A percentile compares a stretch with the other conserved stretches of the same genome.
Evolutionary conservation across 306 rosid genomes (phyloP).

Genomic region (Quercus ilex): DNA sequence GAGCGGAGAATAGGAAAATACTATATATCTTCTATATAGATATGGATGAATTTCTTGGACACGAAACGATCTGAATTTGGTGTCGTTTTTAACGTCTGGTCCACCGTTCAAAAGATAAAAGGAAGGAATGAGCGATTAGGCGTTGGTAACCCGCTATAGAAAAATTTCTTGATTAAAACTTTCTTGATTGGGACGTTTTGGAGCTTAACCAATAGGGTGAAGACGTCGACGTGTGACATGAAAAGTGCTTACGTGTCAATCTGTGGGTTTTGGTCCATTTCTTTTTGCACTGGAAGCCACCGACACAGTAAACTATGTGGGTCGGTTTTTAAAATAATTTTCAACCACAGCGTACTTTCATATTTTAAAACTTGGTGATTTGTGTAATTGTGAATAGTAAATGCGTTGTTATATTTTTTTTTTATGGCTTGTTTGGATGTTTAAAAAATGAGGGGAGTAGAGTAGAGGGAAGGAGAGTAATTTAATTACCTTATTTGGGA

Average conservation of each 20-base stretch:
- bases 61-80: conserved; percentile 17
- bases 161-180: not conserved
- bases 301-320: not conserved
- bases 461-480: no score
- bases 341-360: no score
- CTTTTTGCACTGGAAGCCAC: not conserved
- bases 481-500: no score
- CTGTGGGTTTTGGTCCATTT: not conserved
- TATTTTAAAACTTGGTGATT: no score
- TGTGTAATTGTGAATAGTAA: no score
- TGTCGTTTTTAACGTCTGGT: conserved; percentile 22
- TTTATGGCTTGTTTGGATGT: no score
- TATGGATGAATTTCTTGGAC: not conserved
- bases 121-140: not conserved
- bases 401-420: no score
- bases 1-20: not conserved
- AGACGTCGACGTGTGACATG: not conserved
- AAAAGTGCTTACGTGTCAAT: not conserved
- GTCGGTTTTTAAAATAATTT: no score
- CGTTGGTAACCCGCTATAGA: not conserved
- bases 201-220: not conserved
- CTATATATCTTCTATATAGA: no score
- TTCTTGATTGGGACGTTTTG: not conserved
- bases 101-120: no score
- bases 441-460: no score